Base-by-base conservation (phyloP, 2,329 filamentous ascomycete species). In the Cylindrodendrum hubeiense region DNA sequence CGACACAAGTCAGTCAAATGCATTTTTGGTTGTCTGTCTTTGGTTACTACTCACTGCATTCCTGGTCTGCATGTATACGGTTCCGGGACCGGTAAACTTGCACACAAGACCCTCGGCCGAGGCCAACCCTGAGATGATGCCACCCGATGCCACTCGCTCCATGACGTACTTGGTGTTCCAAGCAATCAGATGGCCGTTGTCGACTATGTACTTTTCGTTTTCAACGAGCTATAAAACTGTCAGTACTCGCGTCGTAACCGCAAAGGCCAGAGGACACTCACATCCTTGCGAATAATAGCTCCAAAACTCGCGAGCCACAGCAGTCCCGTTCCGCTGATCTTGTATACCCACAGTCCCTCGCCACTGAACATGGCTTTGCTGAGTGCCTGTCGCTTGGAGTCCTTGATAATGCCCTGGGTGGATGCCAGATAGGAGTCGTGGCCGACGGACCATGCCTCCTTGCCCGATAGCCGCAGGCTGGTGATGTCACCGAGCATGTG, bases 101-200 rank as follows among this genome's bases (percentile, higher is more conserved):
- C 96, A 99, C 4, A 97, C 95, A 37, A 98, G 83, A 0, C 96
- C 96, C 80, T 99, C 96, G 0, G 87, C 92, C 0, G 93, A 91
- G 28, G 90, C 89, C 22, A 97, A 79, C 10, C 91, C 90, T n/a
- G 93, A 95, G n/a, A 99, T 91, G 68, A 99, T 90, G 39, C 96
- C 96, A 2, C 96, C 96, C 3, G 93, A 96, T 0, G 95, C 91
- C 4, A 97, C 92, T 17, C 96, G 90, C 81, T 98, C 94, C 67
- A 99, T 89, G 5, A 93, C 87, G 75, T 98, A 99, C 76, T 97
- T 94, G 76, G 93, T 95, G 78, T 98, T 98, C 96, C 96, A 99
- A 0, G 96, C 95, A 0, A 98, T 94, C 1, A 98, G 85, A 72
- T 98, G 94, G 3, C 94, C 94, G 74, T 97, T 97, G 75, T 97